A percentile compares a stretch with the other conserved stretches of the same genome.
Evolutionary conservation across 345 rosid species (phyloP).

Genomic region (Eucalyptus pauciflora): DNA sequence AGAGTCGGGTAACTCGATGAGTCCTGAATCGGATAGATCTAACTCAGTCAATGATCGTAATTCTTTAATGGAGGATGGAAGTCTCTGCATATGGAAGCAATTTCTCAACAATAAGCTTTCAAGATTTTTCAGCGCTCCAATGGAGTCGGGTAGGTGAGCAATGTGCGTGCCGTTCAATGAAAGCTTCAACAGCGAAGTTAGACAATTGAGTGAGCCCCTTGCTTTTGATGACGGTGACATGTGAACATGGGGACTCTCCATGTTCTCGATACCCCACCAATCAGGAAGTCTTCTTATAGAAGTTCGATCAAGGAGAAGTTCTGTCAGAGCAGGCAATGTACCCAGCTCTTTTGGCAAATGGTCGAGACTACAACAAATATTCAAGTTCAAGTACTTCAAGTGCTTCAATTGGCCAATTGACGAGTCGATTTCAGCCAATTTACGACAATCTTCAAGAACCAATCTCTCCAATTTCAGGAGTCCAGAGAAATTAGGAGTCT

Average conservation of each 20-base stretch:
- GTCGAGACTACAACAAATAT: accelerated
- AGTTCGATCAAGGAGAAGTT: accelerated
- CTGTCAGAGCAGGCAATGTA: neutral
- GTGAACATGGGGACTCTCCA: neutral
- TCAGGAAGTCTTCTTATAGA: accelerated
- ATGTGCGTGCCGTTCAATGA: accelerated
- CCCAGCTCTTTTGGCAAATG: neutral
- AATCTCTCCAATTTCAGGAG: neutral
- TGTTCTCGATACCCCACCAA: neutral
- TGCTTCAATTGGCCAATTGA: neutral
- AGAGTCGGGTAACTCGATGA: neutral
- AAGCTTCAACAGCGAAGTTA: neutral
- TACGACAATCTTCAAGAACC: accelerated
- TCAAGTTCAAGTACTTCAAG: neutral
- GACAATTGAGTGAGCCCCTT: neutral
- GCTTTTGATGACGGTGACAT: neutral
- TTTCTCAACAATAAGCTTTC: neutral
- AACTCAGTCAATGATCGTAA: neutral
- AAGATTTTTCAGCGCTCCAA: neutral
- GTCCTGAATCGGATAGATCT: accelerated
- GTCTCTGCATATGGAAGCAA: accelerated
- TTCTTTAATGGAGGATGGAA: neutral
- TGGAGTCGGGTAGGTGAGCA: neutral
- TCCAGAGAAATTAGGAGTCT: neutral
- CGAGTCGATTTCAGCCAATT: neutral